Evolutionary conservation across 225 moss, liverwort and hornwort species (phyloP).

Genomic region (Physcomitrellopsis africana): DNA sequence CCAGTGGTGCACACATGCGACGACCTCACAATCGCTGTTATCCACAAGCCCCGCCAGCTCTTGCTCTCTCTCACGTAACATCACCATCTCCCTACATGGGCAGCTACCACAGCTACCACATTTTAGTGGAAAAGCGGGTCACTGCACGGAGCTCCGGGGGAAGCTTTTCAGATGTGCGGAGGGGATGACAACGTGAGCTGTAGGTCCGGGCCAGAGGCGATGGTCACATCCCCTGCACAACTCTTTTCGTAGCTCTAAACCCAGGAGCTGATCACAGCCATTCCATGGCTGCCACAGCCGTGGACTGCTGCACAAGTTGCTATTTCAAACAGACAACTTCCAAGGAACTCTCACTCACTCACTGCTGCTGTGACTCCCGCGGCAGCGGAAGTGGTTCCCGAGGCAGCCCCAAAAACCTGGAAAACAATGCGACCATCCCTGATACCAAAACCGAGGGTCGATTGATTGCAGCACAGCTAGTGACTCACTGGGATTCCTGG

Average conservation of each 20-base stretch:
- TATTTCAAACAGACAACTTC: not conserved
- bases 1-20: no score
- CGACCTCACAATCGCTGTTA: no score
- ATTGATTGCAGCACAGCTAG: no score
- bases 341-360: not conserved
- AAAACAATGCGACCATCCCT: not conserved
- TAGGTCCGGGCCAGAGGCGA: no score
- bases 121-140: no score
- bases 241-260: not conserved
- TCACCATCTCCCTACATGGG: not conserved
- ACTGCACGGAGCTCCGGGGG: not conserved
- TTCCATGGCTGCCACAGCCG: not conserved
- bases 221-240: not conserved
- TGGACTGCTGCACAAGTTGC: not conserved
- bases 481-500: no score
- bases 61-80: not conserved
- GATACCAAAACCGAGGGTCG: no score
- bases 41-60: no score
- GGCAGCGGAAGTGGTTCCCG: not conserved
- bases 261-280: not conserved
- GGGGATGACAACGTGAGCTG: not conserved
- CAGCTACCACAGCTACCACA: not conserved
- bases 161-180: not conserved
- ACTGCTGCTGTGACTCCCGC: not conserved
- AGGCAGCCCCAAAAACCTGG: not conserved